Evolutionary conservation across 768 basidiomycete species (phyloP).

Genomic region (Xerocomellus intermedius): DNA sequence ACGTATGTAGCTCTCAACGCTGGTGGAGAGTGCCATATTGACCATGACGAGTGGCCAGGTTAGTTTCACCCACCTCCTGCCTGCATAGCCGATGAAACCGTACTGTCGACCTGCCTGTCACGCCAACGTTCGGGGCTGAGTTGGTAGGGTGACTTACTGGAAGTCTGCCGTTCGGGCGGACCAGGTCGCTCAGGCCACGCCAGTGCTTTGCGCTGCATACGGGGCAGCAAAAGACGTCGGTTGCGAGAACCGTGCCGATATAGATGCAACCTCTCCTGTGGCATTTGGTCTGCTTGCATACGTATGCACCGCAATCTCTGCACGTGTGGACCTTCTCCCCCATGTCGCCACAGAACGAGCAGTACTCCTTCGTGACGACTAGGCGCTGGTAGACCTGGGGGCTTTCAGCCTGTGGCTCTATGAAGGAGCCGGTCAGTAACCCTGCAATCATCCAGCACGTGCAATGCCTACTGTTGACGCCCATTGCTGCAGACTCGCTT

Average conservation of each 20-base stretch:
- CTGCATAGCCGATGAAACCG: background rate
- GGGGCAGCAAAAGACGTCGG: background rate
- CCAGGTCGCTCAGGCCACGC: background rate
- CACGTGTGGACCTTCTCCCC: background rate
- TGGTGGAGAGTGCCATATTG: background rate
- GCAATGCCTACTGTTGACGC: too few species aligned
- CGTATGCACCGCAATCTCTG: background rate
- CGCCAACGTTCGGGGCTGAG: background rate
- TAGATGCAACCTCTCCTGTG: background rate
- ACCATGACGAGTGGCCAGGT: background rate
- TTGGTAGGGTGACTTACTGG: background rate
- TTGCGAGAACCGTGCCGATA: background rate
- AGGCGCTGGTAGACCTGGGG: background rate
- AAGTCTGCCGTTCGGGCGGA: background rate
- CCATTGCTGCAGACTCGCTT: too few species aligned
- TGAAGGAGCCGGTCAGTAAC: too few species aligned
- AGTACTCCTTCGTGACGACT: background rate
- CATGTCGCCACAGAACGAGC: background rate
- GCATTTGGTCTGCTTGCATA: background rate
- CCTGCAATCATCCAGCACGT: accelerated
- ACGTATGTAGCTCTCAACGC: background rate
- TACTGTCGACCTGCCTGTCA: background rate
- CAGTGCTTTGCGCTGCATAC: background rate
- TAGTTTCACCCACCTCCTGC: background rate
- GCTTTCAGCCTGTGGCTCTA: too few species aligned